Conservation (phyloP, 208 protist species). For the Leishmania amazonensis region DNA sequence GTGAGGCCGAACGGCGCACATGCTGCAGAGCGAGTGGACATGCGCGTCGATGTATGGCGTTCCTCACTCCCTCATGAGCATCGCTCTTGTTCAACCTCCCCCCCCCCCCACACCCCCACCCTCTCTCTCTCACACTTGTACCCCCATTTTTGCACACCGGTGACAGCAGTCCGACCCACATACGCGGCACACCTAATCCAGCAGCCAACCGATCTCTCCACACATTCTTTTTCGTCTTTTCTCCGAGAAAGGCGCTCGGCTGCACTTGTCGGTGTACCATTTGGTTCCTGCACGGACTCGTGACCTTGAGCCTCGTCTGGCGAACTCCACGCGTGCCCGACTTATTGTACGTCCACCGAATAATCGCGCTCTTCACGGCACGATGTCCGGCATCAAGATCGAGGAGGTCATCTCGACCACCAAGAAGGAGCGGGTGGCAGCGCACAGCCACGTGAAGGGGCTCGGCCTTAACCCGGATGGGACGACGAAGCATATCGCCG, state of each 20-base stretch:
- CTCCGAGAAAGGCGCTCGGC: not conserved
- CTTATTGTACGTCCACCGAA: not conserved
- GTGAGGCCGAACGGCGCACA: not conserved
- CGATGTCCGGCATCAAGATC: slow-evolving; percentile 94
- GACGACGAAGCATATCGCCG: slow-evolving; percentile 54
- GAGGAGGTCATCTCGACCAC: slow-evolving; percentile 97
- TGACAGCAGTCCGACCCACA: not conserved
- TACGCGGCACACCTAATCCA: not conserved
- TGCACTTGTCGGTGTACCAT: not conserved
- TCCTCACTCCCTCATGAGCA: not conserved
- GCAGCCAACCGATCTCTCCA: not conserved
- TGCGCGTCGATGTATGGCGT: not conserved
- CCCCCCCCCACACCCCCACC: too few species aligned
- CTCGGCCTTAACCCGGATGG: slow-evolving; percentile 97
- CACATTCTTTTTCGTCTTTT: not conserved
- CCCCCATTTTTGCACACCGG: not conserved
- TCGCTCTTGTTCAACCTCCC: not conserved
- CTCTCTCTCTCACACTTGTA: not conserved
- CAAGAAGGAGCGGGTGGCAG: slow-evolving; percentile 95
- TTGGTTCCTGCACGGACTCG: not conserved
- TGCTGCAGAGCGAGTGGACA: not conserved
- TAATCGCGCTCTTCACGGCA: not conserved
- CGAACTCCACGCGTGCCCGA: not conserved
- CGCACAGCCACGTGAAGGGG: slow-evolving; percentile 99
- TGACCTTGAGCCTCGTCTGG: not conserved